These are phyloP conservation scores for Limnanthes douglasii DNA, from an alignment of 345 rosid species.

Conservation along the genomic window DNA sequence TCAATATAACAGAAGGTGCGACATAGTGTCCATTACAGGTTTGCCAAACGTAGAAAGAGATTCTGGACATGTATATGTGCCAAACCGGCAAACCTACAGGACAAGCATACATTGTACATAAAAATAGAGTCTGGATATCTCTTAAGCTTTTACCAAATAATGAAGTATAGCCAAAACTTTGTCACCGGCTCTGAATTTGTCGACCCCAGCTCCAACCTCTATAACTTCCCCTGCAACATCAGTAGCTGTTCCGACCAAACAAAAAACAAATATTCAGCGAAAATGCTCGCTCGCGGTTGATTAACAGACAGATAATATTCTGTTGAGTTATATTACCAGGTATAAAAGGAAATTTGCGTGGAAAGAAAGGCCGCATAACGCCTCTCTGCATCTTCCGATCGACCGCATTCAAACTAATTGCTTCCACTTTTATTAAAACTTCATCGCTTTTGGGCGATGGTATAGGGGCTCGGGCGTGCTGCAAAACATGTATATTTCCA, in stretches of 20 bases:
- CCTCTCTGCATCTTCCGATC: conserved; percentile 74
- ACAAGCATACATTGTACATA: no score
- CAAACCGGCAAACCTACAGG: no score
- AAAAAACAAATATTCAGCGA: conserved; percentile 1
- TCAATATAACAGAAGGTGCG: no score
- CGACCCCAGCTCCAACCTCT: conserved; percentile 45
- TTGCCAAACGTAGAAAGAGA: no score
- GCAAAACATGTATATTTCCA: no score
- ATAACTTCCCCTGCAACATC: conserved; percentile 72
- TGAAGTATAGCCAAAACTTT: conserved; percentile 55
- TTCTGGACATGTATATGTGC: no score
- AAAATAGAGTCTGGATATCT: no score
- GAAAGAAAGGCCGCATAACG: conserved; percentile 34
- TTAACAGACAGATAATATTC: no score
- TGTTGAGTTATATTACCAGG: conserved; percentile 40
- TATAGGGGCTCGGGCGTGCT: conserved; percentile 51
- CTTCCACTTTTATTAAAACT: conserved; percentile 43
- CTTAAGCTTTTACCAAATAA: conserved; percentile 23
- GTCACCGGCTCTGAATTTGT: conserved; percentile 55
- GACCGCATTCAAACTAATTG: conserved; percentile 40
- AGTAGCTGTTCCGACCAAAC: conserved; percentile 22
- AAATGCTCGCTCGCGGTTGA: background rate
- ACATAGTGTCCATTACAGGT: no score
- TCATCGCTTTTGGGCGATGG: conserved; percentile 35
- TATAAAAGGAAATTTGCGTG: conserved; percentile 58